A percentile compares a stretch with the other conserved stretches of the same genome.
Conservation (phyloP, 2,329 filamentous ascomycete genomes). For the Xylaria sp. region DNA sequence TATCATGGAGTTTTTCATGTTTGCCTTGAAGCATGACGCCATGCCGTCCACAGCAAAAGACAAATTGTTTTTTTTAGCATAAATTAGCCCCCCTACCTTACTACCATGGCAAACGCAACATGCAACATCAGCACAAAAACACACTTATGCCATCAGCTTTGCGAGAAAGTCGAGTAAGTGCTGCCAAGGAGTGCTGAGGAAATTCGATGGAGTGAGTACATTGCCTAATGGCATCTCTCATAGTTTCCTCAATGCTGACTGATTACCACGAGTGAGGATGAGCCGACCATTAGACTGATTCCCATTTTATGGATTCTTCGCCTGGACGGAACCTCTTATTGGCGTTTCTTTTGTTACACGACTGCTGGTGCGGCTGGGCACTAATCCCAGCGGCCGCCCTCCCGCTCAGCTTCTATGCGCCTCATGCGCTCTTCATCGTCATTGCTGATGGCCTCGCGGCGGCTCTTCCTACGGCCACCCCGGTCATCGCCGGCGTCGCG, state of each 20-base stretch:
- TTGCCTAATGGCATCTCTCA: slow-evolving; percentile 1
- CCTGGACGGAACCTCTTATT: not conserved
- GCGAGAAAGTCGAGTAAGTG: not conserved
- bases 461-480: slow-evolving; percentile 58
- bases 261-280: not conserved
- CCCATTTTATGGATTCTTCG: not conserved
- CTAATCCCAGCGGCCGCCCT: slow-evolving; percentile 62
- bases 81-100: not conserved
- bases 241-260: not conserved
- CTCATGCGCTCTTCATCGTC: slow-evolving; percentile 64
- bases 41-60: not conserved
- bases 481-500: slow-evolving; percentile 56
- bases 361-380: not conserved
- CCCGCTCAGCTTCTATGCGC: slow-evolving; percentile 68
- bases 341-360: slow-evolving; percentile 16
- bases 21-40: slow-evolving; percentile 12
- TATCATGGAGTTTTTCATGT: not conserved
- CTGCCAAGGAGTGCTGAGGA: not conserved
- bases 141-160: not conserved
- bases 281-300: not conserved
- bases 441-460: slow-evolving; percentile 59
- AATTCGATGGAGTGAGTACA: not conserved
- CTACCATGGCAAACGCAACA: slow-evolving; percentile 1
- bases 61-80: not conserved
- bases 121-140: slow-evolving; percentile 12